phyloP scores from a whole-genome alignment of 306 rosid species.

The Vigna reflexopilosa region DNA sequence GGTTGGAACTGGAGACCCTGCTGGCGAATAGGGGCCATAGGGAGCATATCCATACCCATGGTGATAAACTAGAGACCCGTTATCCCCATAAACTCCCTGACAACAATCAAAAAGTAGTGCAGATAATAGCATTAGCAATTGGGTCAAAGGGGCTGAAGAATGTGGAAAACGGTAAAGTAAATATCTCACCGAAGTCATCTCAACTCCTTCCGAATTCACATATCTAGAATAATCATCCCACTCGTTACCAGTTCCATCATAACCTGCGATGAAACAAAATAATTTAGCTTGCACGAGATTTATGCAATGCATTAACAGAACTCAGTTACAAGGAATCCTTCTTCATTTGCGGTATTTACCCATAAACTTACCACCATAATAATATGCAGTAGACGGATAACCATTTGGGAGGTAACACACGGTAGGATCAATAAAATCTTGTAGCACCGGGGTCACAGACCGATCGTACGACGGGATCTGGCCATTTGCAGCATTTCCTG shows the following conservation, averaged over 20 bases:
- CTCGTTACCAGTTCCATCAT: constrained; percentile 70
- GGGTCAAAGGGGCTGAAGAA: not conserved
- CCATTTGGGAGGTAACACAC: constrained; percentile 81
- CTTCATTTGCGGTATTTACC: not conserved
- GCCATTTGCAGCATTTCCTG: constrained; percentile 69
- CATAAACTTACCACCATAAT: constrained; percentile 70
- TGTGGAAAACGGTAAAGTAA: not conserved
- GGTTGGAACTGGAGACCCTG: constrained; percentile 94
- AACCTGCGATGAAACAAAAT: constrained; percentile 52
- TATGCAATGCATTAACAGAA: not conserved
- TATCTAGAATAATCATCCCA: constrained; percentile 90
- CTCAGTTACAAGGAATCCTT: not conserved
- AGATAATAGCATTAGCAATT: not conserved
- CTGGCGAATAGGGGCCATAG: constrained; percentile 88
- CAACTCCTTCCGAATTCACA: constrained; percentile 81
- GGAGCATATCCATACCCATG: constrained; percentile 92
- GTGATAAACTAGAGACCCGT: constrained; percentile 83
- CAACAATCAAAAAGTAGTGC: not conserved
- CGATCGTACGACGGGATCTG: constrained; percentile 79
- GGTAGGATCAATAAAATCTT: constrained; percentile 74
- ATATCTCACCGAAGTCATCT: constrained; percentile 75
- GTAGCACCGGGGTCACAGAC: constrained; percentile 76
- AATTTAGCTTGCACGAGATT: not conserved
- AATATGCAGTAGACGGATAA: constrained; percentile 76
- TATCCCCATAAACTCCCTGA: constrained; percentile 93